These are phyloP conservation scores for Cadophora luteo-olivacea DNA, from an alignment of 2,329 filamentous ascomycete genomes.

Conservation along the genomic window DNA sequence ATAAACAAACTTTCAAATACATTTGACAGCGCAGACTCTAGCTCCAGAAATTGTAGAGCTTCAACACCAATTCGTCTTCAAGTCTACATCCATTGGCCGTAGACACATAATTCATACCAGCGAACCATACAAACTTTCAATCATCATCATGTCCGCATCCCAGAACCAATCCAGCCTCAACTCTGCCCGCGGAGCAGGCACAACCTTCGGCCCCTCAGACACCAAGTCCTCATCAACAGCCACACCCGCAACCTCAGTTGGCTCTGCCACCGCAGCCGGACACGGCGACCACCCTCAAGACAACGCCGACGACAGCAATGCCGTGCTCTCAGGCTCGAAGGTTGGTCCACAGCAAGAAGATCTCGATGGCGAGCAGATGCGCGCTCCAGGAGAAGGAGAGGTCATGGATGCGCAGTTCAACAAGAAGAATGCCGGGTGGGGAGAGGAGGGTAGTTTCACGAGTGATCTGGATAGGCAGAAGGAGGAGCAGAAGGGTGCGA, in stretches of 20 bases:
- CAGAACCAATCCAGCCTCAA: conserved; percentile 42
- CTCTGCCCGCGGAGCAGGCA: conserved; percentile 34
- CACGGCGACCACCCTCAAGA: conserved; percentile 43
- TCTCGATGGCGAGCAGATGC: conserved; percentile 44
- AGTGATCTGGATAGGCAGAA: conserved; percentile 44
- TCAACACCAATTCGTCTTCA: not conserved
- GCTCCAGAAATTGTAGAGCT: not conserved
- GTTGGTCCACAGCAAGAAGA: conserved; percentile 43
- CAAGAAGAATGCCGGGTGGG: conserved; percentile 45
- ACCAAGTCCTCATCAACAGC: conserved; percentile 33
- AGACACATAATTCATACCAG: not conserved
- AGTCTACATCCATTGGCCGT: not conserved
- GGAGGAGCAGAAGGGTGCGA: conserved; percentile 42
- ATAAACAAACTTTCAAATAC: not conserved
- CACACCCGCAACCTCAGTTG: conserved; percentile 38
- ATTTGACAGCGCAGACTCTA: too few relatives aligned
- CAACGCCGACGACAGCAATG: conserved; percentile 42
- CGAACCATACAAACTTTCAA: not conserved
- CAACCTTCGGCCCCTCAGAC: conserved; percentile 40
- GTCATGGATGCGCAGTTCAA: conserved; percentile 43
- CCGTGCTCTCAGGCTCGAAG: conserved; percentile 34
- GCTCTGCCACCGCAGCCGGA: conserved; percentile 42
- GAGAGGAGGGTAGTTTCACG: conserved; percentile 42
- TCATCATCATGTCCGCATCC: conserved; percentile 39
- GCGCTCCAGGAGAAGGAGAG: conserved; percentile 41